Base-by-base conservation (phyloP, 1,284 basidiomycete species). In the Cutaneotrichosporon dermatis region DNA sequence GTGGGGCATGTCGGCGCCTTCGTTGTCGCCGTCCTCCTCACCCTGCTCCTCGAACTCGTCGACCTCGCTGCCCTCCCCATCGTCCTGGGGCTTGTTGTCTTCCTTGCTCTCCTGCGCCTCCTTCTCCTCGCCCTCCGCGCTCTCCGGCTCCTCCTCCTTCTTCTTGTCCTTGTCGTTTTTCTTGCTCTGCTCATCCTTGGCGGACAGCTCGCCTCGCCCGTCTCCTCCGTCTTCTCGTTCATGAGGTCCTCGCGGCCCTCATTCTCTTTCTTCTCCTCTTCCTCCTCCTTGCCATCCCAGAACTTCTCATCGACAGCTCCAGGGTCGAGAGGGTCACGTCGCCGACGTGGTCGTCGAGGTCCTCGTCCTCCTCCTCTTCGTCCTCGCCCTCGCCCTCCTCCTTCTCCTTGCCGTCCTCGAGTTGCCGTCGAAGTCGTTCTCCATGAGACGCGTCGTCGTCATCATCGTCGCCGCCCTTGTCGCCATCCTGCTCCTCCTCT, bases 221-320 rank as follows among this genome's bases (percentile, higher is more conserved):
- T 69, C 57, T 75, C 76, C 64, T 75, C 66, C 33, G 57, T 71
- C 62, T 75, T 75, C 67, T 79, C 66, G 65, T 80, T 70, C 65
- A 77, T 78, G 57, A 76, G 72, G 58, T 79, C 79, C 58, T 80
- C 79, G 25, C 62, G 61, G 5, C 66, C 67, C 33, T 65, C 69
- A 12, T 71, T 59, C 63, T 77, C 71, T 61, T 70, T 79, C 37
- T 81, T 75, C 42, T 25, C 25, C 25, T 81, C 74, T 54, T 84
- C 79, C 53, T 82, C 77, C 35, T 80, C 73, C 64, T 94, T 88
- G 64, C 93, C 89, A 40, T 88, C 92, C 95, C 96, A 98, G 67
- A 99, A 82, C 79, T 98, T 98, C 79, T 99, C 95, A 72, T 99
- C 95, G 9, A 97, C 85, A 0, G 88, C 87, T 34, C 86, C 83